A percentile compares a stretch with the other conserved stretches of the same genome.
Evolutionary conservation across 257 asterid species (phyloP).

Genomic region (Nicotiana paniculata): DNA sequence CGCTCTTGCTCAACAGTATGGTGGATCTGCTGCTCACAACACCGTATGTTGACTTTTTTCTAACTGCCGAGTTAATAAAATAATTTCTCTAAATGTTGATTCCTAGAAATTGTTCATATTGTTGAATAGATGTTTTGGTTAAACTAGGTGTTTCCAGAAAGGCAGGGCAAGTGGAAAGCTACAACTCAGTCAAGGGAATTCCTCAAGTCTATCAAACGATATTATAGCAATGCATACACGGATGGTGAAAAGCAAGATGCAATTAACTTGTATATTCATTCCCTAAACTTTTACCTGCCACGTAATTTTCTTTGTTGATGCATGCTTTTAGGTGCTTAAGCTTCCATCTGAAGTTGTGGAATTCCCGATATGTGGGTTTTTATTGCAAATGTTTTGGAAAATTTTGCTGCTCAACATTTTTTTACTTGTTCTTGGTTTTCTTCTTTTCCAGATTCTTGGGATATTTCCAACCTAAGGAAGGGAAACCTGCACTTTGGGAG

Average conservation of each 20-base stretch:
- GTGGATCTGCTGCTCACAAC: conserved; percentile 99
- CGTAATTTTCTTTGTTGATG: conserved; percentile 4
- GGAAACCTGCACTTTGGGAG: conserved; percentile 98
- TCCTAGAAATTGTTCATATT: neutral
- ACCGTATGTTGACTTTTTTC: conserved; percentile 37
- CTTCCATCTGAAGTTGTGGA: conserved; percentile 8
- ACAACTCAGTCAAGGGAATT: conserved; percentile 97
- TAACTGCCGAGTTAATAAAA: neutral
- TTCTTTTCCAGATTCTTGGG: conserved; percentile 75
- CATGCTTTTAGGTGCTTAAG: conserved; percentile 3
- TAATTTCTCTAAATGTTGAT: neutral
- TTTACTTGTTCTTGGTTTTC: conserved; percentile 16
- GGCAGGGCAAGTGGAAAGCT: conserved; percentile 99
- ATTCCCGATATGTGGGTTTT: neutral
- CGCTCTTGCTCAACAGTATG: conserved; percentile 98
- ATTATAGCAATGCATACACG: conserved; percentile 94
- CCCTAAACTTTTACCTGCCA: conserved; percentile 11
- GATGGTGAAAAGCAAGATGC: conserved; percentile 99
- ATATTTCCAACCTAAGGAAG: conserved; percentile 94
- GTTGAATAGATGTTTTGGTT: conserved; percentile 14
- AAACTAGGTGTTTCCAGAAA: conserved; percentile 82
- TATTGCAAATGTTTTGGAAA: neutral
- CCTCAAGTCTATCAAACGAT: conserved; percentile 91
- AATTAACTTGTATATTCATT: conserved; percentile 66
- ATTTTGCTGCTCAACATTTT: neutral